Base-by-base conservation (phyloP, 768 basidiomycete species). In the Nevesoporus exiguus region DNA sequence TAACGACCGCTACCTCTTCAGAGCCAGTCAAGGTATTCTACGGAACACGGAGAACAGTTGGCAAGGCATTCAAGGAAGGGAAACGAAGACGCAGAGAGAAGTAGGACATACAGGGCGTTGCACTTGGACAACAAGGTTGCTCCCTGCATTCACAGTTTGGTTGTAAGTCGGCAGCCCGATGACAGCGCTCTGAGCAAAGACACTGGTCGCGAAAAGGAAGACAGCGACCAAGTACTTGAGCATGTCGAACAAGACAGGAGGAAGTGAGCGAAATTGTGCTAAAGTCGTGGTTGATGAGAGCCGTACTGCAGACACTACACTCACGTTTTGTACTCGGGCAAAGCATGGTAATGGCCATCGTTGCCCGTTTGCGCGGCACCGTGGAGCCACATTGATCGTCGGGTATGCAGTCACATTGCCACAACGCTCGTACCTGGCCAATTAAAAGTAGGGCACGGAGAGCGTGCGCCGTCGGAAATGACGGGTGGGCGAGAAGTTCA, bases 1-100 rank as follows among this genome's bases (percentile, higher is more conserved):
- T 74, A 27, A 75, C 75, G 47, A 82, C 63, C 14, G 74, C 77
- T 3, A 81, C 73, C 54, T 81, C 78, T 34, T 62, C 66, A 10
- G 75, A 75, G 11, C 68, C 67, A 2, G 74, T 68, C 21, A 77
- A 60, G 8, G 67, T 47, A 48, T 75, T 62, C 77, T 79, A 31
- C 7, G 31, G 3, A 36, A 40, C 1, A 27, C 21, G 29, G 7
- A 1, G 19, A 0, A 10, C 36, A 30, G 40, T 61, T 14, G 47
- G 22, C 17, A 4, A 41, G 21, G 6, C 14, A 24, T 50, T 39
- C 40, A 33, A 44, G 42, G 7, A 21, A 14, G 24, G 17, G 5
- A 11, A 7, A 30, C 10, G 22, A 8, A 55, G 22, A 47, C 3
- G 31, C 5, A 22, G 3, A n/a, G 3, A 1, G 5, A 3, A 24